Evolutionary conservation across 2,329 filamentous ascomycete genomes (phyloP).

Genomic region (Cladosporium sp.): DNA sequence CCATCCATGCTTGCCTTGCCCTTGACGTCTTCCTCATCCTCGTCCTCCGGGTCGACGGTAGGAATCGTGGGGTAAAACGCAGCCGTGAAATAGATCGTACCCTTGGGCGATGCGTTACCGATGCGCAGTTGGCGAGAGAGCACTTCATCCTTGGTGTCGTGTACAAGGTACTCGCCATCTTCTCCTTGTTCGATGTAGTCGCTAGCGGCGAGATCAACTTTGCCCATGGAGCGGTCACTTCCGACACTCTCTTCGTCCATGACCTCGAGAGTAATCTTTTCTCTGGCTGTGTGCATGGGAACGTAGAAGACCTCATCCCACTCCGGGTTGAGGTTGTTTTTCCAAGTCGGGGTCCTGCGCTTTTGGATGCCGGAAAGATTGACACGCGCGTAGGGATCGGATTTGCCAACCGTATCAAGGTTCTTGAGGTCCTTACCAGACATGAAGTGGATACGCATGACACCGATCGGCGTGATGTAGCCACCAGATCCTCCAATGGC

Average conservation of each 20-base stretch:
- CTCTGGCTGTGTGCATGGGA: slow-evolving; percentile 76
- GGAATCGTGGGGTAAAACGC: slow-evolving; percentile 89
- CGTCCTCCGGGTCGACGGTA: slow-evolving; percentile 83
- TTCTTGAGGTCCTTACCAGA: slow-evolving; percentile 80
- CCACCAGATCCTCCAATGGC: slow-evolving; percentile 72
- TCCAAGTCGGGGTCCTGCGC: slow-evolving; percentile 87
- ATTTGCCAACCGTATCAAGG: slow-evolving; percentile 92
- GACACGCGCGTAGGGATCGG: slow-evolving; percentile 88
- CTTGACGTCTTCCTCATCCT: slow-evolving; percentile 48
- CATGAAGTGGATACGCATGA: slow-evolving; percentile 90
- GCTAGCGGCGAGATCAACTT: slow-evolving; percentile 68
- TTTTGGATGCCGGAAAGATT: slow-evolving; percentile 86
- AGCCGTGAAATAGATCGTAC: slow-evolving; percentile 72
- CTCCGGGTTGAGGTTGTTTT: slow-evolving; percentile 90
- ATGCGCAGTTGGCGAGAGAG: slow-evolving; percentile 66
- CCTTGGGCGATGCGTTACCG: slow-evolving; percentile 71
- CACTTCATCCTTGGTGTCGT: slow-evolving; percentile 65
- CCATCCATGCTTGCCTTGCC: slow-evolving; percentile 18
- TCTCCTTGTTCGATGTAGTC: slow-evolving; percentile 78
- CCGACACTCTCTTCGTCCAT: slow-evolving; percentile 95
- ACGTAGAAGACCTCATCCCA: slow-evolving; percentile 96
- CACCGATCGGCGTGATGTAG: slow-evolving; percentile 88
- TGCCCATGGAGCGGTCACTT: slow-evolving; percentile 82
- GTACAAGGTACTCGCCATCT: slow-evolving; percentile 71
- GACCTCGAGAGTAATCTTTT: slow-evolving; percentile 83